Base-by-base conservation (phyloP, 129 eudicot species). In the Tanacetum coccineum region DNA sequence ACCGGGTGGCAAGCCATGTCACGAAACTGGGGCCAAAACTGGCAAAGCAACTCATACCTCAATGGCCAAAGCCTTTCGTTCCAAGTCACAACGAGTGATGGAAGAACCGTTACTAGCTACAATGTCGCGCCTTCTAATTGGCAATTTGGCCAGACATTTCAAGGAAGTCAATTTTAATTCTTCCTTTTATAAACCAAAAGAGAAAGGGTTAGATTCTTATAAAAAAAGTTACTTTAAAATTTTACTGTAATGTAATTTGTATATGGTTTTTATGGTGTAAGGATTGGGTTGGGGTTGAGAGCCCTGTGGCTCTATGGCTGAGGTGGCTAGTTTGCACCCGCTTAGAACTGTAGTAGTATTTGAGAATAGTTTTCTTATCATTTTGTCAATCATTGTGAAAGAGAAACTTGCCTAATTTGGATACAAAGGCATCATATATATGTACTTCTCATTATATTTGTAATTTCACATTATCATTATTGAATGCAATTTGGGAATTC, bases 1-100 rank as follows among this genome's bases (percentile, higher is more conserved):
- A 79, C 86, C 0, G 87, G 86, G n/a, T 89, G 96, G 96, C 96
- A 89, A 45, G 49, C 86, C 22, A 62, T 89, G 95, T 89, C 96
- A 22, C 67, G 96, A 2, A 88, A 88, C 56, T 88, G 96, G 96
- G 96, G 96, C 9, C 96, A 88, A 72, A 88, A 89, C 40, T 89
- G 96, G 95, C 96, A 89, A 65, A 89, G 96, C 80, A 89, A 89
- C 59, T 74, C 85, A 3, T 67, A 89, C 62, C 78, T 89, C 25
- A 84, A 86, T 14, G 95, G 91, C 6, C 96, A 89, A 59, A 49
- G 70, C 25, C 91, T 89, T 36, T 89, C 96, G 1, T 86, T 89
- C 55, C 90, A 79, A 60, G 87, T 89, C 47, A 89, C 96, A 21
- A 78, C 94, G 13, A 86, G 96, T 19, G 96, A 89, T 9, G 96